Base-by-base conservation (phyloP, 305 asterid species). In the Ilex paraguariensis region DNA sequence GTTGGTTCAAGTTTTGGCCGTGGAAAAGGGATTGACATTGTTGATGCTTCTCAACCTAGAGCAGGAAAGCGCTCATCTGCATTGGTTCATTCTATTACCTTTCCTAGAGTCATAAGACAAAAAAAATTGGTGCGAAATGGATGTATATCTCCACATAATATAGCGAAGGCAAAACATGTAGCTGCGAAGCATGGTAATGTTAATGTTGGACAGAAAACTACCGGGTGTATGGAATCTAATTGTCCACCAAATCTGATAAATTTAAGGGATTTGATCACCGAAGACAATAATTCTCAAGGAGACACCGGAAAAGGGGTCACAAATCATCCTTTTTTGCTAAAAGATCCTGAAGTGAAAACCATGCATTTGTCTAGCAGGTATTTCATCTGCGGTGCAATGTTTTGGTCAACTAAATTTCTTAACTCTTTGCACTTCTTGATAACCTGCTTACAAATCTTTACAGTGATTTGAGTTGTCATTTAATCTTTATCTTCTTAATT, bases 121-220 rank as follows among this genome's bases (percentile, higher is more conserved):
- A 90, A 77, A 75, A 82, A 84, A 65, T 72, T 88, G 83, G 98
- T 88, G 15, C 74, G 86, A 63, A 91, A 88, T 79, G 98, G 98
- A 70, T 86, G 90, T 74, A 91, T 91, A 75, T 84, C 88, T 67
- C 98, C 98, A 13, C 79, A 60, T 69, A 91, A 85, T 70, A 73
- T 85, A 65, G 90, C 91, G 44, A 87, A 82, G 76, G 76, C 69
- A 16, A 80, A 85, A 65, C 82, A 79, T 59, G 64, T 74, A 65
- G 65, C 71, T 65, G 85, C 56, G 59, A 82, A 66, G 78, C 81
- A 73, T 39, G 66, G 55, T 59, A 60, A 67, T 64, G 66, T 49
- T 53, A 75, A 72, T 70, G 72, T 53, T 69, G 75, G 71, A 36
- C 76, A 44, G 55, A 65, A 61, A 55, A 48, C 53, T 77, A 56